Base-by-base conservation (phyloP, 768 basidiomycete genomes). In the Mycena vulgaris region DNA sequence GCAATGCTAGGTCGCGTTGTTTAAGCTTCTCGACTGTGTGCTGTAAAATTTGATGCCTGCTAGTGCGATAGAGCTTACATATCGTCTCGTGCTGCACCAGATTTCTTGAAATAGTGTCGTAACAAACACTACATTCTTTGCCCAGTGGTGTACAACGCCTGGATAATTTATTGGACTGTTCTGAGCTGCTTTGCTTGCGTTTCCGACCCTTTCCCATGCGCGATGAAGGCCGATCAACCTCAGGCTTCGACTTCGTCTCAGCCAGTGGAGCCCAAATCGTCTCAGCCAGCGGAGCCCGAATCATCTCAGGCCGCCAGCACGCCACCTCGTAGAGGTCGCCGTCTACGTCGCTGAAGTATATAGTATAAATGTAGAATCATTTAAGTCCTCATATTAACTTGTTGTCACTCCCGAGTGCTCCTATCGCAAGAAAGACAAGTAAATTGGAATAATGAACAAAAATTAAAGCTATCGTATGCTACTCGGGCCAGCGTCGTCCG, bases 221-320 rank as follows among this genome's bases (percentile, higher is more conserved):
- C 53, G 31, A 35, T n/a, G 31, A 55, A n/a, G n/a, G 49, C 27
- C 19, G 49, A 51, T 51, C 49, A 23, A 51, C 27, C 49, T 25
- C 25, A 51, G 25, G 49, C 49, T 51, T 51, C 49, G 49, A 51
- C n/a, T n/a, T n/a, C n/a, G n/a, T n/a, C n/a, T n/a, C n/a, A n/a
- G n/a, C n/a, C n/a, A n/a, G n/a, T n/a, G n/a, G n/a, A n/a, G n/a
- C n/a, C n/a, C n/a, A n/a, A 13, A 51, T 51, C 49, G 49, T 51
- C 49, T 28, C 49, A 28, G 49, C 49, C 6, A 37, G 35, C 14
- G 6, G 35, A 37, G 35, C 35, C 35, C 10, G 49, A 51, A 51
- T 27, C 25, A 28, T 51, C 49, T 51, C 49, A 51, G 17, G 25
- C 16, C 49, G 4, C 49, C 49, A 28, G 49, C 49, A 7, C 49